Evolutionary conservation across 805 yeast genomes (phyloP).

Genomic region (Yamadazyma olivae): DNA sequence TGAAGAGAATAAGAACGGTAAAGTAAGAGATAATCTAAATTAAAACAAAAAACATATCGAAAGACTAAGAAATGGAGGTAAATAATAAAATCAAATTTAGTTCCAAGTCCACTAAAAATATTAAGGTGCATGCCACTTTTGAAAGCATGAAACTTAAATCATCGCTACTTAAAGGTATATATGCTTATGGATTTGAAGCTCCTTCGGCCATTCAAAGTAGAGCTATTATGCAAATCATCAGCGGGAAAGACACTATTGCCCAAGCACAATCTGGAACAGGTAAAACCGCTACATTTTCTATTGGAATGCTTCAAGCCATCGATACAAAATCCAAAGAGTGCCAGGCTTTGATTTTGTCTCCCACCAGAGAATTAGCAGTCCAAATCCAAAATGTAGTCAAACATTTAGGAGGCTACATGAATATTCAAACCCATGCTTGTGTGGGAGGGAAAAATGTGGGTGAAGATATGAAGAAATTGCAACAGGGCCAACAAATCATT

Average conservation of each 20-base stretch:
- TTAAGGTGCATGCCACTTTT: constrained; percentile 48
- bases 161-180: constrained; percentile 52
- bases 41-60: no score
- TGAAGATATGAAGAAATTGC: constrained; percentile 73
- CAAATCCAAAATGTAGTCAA: constrained; percentile 89
- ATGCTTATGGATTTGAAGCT: constrained; percentile 88
- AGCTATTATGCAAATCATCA: constrained; percentile 92
- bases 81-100: constrained; percentile 17
- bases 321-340: constrained; percentile 70
- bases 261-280: constrained; percentile 99
- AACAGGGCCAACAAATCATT: constrained; percentile 82
- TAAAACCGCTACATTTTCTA: constrained; percentile 97
- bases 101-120: constrained; percentile 46
- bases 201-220: constrained; percentile 98
- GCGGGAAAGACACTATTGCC: constrained; percentile 93
- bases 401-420: constrained; percentile 85
- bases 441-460: constrained; percentile 89
- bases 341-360: constrained; percentile 89
- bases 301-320: constrained; percentile 85
- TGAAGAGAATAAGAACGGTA: no score
- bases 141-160: constrained; percentile 42
- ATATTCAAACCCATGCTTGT: constrained; percentile 82
- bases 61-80: constrained; percentile 11
- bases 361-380: constrained; percentile 93
- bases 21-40: no score